These are phyloP conservation scores for Amaranthus hypochondriacus DNA, from an alignment of 148 eudicot genomes.

Conservation along the genomic window DNA sequence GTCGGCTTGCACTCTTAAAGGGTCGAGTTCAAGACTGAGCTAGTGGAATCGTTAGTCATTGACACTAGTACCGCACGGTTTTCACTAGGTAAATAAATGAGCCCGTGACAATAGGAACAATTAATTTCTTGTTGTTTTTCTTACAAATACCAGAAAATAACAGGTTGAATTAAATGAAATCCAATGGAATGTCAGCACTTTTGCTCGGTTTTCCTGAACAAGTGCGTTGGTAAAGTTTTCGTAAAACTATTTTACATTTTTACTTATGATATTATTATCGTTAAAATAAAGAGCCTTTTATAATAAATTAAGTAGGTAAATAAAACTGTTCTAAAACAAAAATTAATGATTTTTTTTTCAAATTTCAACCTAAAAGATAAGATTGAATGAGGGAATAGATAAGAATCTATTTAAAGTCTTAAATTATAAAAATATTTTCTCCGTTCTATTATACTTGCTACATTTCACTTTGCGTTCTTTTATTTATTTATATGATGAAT, in stretches of 20 bases:
- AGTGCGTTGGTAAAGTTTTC: conserved; percentile 6
- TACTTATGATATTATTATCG: neutral
- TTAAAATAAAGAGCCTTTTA: too few relatives aligned
- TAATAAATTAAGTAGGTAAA: neutral
- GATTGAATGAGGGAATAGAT: too few relatives aligned
- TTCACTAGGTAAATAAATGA: too few relatives aligned
- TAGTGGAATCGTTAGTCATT: neutral
- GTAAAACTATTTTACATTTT: neutral
- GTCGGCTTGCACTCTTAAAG: too few relatives aligned
- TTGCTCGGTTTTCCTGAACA: conserved; percentile 9
- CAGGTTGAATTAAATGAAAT: conserved; percentile 19
- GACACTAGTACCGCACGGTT: too few relatives aligned
- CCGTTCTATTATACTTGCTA: too few relatives aligned
- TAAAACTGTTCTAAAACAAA: neutral
- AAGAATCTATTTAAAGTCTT: too few relatives aligned
- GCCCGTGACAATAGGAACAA: neutral
- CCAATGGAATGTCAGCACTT: conserved; percentile 17
- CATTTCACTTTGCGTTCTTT: too few relatives aligned
- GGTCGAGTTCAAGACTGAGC: conserved; percentile 7
- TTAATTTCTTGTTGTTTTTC: neutral
- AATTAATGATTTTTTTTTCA: neutral
- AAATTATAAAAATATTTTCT: neutral
- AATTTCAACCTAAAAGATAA: neutral
- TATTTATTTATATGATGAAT: too few relatives aligned
- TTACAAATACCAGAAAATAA: neutral